Percentiles rank a stretch among this genome's conserved stretches.
These are phyloP conservation scores for Cupressus sempervirens DNA, from an alignment of 75 land plant genomes.

Conservation along the genomic window DNA sequence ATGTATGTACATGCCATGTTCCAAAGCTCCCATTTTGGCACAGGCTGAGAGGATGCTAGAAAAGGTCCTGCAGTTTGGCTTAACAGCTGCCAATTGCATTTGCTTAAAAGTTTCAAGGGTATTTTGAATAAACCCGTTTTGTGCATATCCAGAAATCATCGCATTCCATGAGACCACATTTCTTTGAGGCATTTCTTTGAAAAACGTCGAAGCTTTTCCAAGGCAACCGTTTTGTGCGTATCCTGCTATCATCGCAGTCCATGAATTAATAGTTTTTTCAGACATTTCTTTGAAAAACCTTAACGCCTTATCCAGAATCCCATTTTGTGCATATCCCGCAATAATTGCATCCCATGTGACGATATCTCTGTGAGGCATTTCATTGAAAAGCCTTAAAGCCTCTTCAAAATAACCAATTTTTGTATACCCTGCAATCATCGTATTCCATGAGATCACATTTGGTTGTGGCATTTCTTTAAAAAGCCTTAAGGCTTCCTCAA, in stretches of 20 bases:
- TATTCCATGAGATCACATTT: conserved; percentile 9
- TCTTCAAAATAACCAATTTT: conserved; percentile 14
- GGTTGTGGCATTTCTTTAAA: conserved; percentile 6
- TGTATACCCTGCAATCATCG: conserved; percentile 19
- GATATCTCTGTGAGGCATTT: conserved; percentile 12
- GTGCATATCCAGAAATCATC: neutral
- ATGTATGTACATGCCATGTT: conserved; percentile 12
- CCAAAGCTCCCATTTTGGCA: conserved; percentile 14
- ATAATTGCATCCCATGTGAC: conserved; percentile 23
- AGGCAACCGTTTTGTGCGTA: conserved; percentile 26
- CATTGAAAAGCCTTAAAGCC: conserved; percentile 15
- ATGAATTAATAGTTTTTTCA: too few relatives aligned
- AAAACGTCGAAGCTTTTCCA: too few relatives aligned
- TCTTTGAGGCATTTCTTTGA: conserved; percentile 14
- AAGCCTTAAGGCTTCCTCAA: neutral
- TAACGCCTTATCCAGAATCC: conserved; percentile 10
- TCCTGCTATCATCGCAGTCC: conserved; percentile 20
- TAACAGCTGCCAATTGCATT: conserved; percentile 4
- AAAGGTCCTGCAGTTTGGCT: neutral
- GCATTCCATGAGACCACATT: conserved; percentile 10
- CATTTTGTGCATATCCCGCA: conserved; percentile 21
- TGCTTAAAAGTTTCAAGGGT: neutral
- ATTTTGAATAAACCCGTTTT: neutral
- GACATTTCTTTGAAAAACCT: conserved; percentile 6
- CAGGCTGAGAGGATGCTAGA: neutral